A percentile compares a stretch with the other conserved stretches of the same genome.
These are phyloP conservation scores for Hypoxylon sp. DNA, from an alignment of 2,329 filamentous ascomycete genomes.

Conservation along the genomic window DNA sequence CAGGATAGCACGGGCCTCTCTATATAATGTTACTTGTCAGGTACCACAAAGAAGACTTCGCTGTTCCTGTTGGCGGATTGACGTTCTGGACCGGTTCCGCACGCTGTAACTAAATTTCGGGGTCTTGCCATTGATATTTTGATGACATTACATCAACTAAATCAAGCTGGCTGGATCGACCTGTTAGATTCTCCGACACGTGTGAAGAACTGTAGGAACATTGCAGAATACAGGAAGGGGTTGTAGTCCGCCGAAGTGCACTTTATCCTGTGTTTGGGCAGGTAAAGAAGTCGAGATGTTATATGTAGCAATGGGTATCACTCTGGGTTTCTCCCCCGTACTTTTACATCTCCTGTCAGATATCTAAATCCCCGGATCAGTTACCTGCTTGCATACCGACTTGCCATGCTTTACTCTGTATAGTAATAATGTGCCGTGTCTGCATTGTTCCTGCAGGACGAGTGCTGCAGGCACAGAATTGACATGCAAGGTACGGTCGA, in stretches of 20 bases:
- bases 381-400: conserved; percentile 38
- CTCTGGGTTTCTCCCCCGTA: conserved; percentile 17
- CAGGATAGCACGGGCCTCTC: conserved; percentile 31
- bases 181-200: neutral
- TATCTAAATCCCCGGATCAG: conserved; percentile 27
- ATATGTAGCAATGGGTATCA: conserved; percentile 2
- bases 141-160: too few relatives aligned
- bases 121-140: conserved; percentile 16
- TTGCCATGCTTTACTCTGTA: conserved; percentile 29
- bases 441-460: conserved; percentile 46
- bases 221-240: neutral
- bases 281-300: neutral
- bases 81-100: conserved; percentile 29
- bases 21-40: conserved; percentile 29
- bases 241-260: conserved; percentile 17
- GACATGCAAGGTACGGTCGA: conserved; percentile 45
- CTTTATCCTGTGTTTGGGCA: conserved; percentile 15
- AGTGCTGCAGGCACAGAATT: conserved; percentile 44
- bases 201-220: conserved; percentile 5
- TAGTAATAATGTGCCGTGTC: conserved; percentile 33
- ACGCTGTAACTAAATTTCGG: conserved; percentile 14
- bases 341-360: conserved; percentile 12
- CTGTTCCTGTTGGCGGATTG: conserved; percentile 22
- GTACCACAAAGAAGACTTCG: conserved; percentile 27
- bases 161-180: conserved; percentile 9